phyloP scores from a whole-genome alignment of 2,329 filamentous ascomycete species.

The Graphilbum ipis-grandicollis region DNA sequence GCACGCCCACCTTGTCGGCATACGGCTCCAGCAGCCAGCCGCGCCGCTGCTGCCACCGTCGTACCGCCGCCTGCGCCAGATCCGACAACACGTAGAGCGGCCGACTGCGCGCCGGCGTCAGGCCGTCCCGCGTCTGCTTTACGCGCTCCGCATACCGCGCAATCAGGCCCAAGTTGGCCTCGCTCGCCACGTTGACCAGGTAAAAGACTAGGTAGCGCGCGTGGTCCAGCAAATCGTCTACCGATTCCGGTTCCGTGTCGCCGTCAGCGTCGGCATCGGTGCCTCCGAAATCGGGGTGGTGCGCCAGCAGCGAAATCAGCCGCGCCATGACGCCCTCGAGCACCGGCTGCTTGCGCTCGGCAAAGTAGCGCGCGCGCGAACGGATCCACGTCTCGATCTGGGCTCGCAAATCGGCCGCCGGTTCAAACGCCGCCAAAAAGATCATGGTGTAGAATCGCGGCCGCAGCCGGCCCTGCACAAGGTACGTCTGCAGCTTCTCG shows the following conservation, averaged over 20 bases:
- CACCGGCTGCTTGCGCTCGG: constrained; percentile 38
- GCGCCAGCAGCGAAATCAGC: constrained; percentile 72
- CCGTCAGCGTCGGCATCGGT: background rate
- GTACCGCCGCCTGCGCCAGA: constrained; percentile 64
- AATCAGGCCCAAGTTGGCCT: constrained; percentile 75
- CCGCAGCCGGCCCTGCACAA: constrained; percentile 53
- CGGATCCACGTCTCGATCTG: constrained; percentile 78
- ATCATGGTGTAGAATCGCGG: constrained; percentile 75
- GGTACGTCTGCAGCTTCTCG: constrained; percentile 76
- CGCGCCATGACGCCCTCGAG: constrained; percentile 72
- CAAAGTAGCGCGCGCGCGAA: constrained; percentile 54
- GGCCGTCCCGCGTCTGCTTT: constrained; percentile 73
- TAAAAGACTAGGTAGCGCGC: constrained; percentile 84
- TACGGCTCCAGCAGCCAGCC: constrained; percentile 76
- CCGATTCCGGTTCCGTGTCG: too few relatives aligned
- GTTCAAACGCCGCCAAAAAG: constrained; percentile 86
- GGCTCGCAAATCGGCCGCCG: constrained; percentile 50
- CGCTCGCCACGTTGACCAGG: constrained; percentile 62
- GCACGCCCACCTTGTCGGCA: constrained; percentile 64
- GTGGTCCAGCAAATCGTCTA: constrained; percentile 64
- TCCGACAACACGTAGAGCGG: constrained; percentile 78
- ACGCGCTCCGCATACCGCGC: constrained; percentile 85
- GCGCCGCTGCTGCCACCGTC: constrained; percentile 72
- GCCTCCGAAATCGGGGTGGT: constrained; percentile 63
- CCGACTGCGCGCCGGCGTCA: constrained; percentile 49